phyloP scores from a whole-genome alignment of 2,329 filamentous ascomycete species.

The Ampelomyces quisqualis region DNA sequence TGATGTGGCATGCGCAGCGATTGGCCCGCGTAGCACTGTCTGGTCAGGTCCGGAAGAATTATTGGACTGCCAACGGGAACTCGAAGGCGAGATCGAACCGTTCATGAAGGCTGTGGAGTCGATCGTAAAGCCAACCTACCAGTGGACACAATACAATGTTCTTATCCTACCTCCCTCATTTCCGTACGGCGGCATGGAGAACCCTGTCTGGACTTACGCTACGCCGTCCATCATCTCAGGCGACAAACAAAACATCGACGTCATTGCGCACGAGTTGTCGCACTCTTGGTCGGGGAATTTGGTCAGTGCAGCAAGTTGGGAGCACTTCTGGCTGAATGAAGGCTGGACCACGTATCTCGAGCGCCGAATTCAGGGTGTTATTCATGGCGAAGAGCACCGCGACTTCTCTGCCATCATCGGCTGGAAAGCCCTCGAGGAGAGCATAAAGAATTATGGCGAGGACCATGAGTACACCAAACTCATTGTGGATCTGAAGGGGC shows the following conservation, averaged over 20 bases:
- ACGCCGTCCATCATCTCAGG: slow-evolving; percentile 93
- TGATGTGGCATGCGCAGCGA: slow-evolving; percentile 80
- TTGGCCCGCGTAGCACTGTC: slow-evolving; percentile 82
- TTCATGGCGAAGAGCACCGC: slow-evolving; percentile 82
- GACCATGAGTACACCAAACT: slow-evolving; percentile 94
- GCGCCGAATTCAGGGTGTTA: slow-evolving; percentile 71
- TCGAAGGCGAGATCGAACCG: slow-evolving; percentile 86
- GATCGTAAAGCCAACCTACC: slow-evolving; percentile 75
- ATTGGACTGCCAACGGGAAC: slow-evolving; percentile 81
- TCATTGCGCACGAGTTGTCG: slow-evolving; percentile 82
- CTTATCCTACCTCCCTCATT: slow-evolving; percentile 83
- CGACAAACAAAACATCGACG: slow-evolving; percentile 80
- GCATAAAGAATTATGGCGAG: slow-evolving; percentile 73
- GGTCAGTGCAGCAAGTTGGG: slow-evolving; percentile 76
- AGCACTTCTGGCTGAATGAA: slow-evolving; percentile 71
- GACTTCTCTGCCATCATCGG: slow-evolving; percentile 96
- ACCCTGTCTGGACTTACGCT: slow-evolving; percentile 91
- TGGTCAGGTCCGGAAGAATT: slow-evolving; percentile 88
- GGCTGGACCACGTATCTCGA: slow-evolving; percentile 97
- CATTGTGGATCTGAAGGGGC: slow-evolving; percentile 79
- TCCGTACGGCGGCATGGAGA: slow-evolving; percentile 68
- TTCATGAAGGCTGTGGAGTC: slow-evolving; percentile 85
- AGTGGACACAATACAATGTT: slow-evolving; percentile 94
- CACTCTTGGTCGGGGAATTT: slow-evolving; percentile 88
- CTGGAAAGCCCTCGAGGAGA: slow-evolving; percentile 85